Conservation (phyloP, 257 asterid species). For the Primulina huaijiensis region DNA sequence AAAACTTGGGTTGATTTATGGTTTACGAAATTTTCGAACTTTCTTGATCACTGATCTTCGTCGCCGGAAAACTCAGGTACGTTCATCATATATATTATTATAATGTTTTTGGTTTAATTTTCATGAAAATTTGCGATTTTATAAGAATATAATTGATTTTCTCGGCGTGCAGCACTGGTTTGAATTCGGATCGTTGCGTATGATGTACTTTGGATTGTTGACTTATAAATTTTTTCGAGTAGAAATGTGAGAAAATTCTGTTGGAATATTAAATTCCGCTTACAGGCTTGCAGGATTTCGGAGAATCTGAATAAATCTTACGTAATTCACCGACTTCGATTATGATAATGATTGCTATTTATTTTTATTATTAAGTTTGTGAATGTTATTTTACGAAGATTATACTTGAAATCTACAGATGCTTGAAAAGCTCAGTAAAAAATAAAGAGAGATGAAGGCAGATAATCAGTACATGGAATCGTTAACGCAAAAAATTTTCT, state of each 20-base stretch:
- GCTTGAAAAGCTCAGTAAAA: constrained; percentile 31
- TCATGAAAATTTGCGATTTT: not conserved
- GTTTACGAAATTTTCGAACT: not conserved
- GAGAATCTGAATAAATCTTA: not conserved
- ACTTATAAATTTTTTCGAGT: not conserved
- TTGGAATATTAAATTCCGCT: not conserved
- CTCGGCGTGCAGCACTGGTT: not conserved
- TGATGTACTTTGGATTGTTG: not conserved
- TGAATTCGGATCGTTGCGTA: not conserved
- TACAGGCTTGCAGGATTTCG: not conserved
- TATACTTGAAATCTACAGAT: constrained; percentile 28
- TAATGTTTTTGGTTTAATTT: constrained; percentile 1
- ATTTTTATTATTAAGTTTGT: constrained; percentile 2
- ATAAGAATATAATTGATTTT: not conserved
- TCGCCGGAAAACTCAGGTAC: constrained; percentile 26
- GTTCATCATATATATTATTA: not conserved
- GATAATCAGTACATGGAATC: constrained; percentile 29
- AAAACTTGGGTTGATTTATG: not conserved
- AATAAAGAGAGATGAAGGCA: constrained; percentile 26
- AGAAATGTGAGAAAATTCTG: not conserved
- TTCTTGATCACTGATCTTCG: not conserved
- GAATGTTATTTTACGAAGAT: constrained; percentile 32
- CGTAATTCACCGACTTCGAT: not conserved
- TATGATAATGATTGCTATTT: not conserved
- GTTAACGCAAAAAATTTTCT: constrained; percentile 19